These are phyloP conservation scores for Podila epigama DNA, from an alignment of 192 early-diverging fungal species.

Conservation along the genomic window DNA sequence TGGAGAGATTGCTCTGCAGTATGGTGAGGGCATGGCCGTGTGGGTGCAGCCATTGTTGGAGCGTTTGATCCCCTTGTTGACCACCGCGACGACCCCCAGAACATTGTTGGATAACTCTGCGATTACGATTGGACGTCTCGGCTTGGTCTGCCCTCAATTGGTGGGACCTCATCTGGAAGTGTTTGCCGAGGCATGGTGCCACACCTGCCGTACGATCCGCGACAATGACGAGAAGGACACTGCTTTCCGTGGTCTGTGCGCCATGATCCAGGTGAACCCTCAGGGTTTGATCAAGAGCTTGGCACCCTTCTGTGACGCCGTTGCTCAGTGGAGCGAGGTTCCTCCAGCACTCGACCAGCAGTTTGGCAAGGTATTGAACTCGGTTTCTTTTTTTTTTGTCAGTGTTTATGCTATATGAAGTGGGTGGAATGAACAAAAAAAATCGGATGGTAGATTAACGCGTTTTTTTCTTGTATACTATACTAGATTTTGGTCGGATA, in stretches of 20 bases:
- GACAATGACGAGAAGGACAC: conserved; percentile 97
- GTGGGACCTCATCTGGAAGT: conserved; percentile 87
- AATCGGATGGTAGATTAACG: too few species aligned
- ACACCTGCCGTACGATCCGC: conserved; percentile 78
- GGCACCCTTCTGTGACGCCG: conserved; percentile 81
- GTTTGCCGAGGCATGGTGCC: conserved; percentile 88
- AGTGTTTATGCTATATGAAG: background rate
- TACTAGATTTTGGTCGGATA: conserved; percentile 68
- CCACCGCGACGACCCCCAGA: conserved; percentile 66
- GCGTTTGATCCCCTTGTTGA: conserved; percentile 85
- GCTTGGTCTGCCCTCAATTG: conserved; percentile 80
- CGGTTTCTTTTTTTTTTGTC: conserved; percentile 2
- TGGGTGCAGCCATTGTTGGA: conserved; percentile 84
- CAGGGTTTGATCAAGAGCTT: conserved; percentile 78
- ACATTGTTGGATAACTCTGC: conserved; percentile 95
- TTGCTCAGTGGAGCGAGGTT: conserved; percentile 78
- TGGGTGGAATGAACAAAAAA: background rate
- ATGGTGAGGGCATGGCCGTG: conserved; percentile 78
- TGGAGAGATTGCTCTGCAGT: conserved; percentile 94
- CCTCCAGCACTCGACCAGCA: conserved; percentile 65
- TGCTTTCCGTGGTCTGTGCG: conserved; percentile 95
- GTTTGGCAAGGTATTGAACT: conserved; percentile 64
- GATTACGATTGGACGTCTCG: conserved; percentile 97
- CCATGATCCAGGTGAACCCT: conserved; percentile 91
- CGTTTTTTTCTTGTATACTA: background rate